Conservation (phyloP, 2,329 filamentous ascomycete species). For the Ceratocystis papillata region DNA sequence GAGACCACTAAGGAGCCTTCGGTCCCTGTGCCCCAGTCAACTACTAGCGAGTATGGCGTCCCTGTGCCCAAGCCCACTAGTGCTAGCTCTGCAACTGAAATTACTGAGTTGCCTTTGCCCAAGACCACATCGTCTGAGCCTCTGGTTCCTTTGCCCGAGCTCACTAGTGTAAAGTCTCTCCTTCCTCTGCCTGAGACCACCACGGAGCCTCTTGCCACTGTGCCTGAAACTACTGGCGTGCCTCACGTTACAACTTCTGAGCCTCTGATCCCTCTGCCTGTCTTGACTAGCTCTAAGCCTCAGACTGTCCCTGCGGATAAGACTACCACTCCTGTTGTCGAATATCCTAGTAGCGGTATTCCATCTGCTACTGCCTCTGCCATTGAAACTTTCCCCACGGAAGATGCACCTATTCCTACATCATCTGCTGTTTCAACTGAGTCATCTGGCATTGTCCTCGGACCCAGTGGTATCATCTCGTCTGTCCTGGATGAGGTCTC, state of each 20-base stretch:
- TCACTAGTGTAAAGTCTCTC: not conserved
- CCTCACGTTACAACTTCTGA: not conserved
- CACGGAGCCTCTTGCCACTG: not conserved
- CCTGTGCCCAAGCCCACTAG: not conserved
- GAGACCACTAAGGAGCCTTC: not conserved
- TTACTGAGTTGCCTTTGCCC: not conserved
- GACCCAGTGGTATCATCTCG: constrained; percentile 31
- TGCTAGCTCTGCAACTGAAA: not conserved
- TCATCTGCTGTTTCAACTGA: not conserved
- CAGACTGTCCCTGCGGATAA: constrained; percentile 24
- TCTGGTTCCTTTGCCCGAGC: not conserved
- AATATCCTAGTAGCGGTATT: not conserved
- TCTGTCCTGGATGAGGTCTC: constrained; percentile 17
- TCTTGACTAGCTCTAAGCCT: not conserved
- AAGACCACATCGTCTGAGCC: not conserved
- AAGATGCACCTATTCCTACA: constrained; percentile 25
- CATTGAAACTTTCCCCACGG: constrained; percentile 25
- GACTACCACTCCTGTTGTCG: not conserved
- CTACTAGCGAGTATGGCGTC: not conserved
- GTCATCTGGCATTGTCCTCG: constrained; percentile 28
- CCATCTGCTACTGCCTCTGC: constrained; percentile 12
- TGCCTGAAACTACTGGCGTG: not conserved
- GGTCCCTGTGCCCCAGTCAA: not conserved
- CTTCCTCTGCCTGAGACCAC: not conserved
- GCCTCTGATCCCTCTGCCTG: not conserved